Percentiles rank a stretch among this genome's conserved stretches.
Evolutionary conservation across 2,329 filamentous ascomycete genomes (phyloP).

Genomic region (Colletotrichum sp.): DNA sequence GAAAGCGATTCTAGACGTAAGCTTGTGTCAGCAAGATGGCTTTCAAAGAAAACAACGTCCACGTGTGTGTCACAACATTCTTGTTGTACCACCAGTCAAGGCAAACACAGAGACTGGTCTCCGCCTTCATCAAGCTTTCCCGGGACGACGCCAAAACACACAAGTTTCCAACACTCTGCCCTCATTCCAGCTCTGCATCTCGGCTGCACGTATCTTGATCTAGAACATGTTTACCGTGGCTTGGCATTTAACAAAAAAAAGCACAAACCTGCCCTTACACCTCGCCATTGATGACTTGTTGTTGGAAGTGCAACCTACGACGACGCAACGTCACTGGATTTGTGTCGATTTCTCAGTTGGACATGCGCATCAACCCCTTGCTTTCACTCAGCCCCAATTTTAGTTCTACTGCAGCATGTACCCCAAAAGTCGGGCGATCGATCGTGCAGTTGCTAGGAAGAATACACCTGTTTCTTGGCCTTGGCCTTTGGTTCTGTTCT

Average conservation of each 20-base stretch:
- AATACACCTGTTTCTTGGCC: background rate
- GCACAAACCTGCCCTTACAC: background rate
- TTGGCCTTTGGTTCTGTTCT: background rate
- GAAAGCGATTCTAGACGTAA: background rate
- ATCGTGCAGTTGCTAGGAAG: background rate
- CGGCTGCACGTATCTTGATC: background rate
- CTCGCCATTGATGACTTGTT: background rate
- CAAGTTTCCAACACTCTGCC: background rate
- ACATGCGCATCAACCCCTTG: background rate
- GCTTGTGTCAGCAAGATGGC: background rate
- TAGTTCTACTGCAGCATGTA: background rate
- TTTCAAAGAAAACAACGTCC: background rate
- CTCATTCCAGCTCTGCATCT: background rate
- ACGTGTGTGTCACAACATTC: background rate
- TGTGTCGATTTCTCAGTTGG: background rate
- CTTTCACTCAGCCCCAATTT: background rate
- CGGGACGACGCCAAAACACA: background rate
- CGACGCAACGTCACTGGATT: background rate
- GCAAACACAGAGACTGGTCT: background rate
- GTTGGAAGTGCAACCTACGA: background rate
- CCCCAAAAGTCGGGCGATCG: background rate
- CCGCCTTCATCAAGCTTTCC: background rate
- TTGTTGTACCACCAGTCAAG: background rate
- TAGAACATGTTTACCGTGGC: background rate
- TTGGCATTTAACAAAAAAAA: background rate